phyloP scores from a whole-genome alignment of 2,329 filamentous ascomycete genomes.

The Sporothrix brunneoviolacea region DNA sequence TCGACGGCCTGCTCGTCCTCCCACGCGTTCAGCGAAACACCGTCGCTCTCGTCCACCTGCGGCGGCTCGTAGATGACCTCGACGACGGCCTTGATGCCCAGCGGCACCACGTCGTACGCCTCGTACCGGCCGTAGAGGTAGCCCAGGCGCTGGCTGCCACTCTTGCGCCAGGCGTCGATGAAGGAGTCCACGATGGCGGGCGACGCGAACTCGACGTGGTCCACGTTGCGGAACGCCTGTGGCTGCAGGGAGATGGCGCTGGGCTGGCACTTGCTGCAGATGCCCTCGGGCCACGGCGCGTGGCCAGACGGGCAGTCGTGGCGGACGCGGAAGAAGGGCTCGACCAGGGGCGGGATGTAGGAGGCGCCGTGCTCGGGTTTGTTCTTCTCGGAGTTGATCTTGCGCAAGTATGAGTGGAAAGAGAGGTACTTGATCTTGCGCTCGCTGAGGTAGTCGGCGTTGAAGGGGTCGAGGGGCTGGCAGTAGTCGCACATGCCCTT shows the following conservation, averaged over 20 bases:
- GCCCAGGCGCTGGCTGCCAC: conserved; percentile 75
- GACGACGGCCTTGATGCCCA: conserved; percentile 91
- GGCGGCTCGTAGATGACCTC: conserved; percentile 97
- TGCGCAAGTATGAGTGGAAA: conserved; percentile 89
- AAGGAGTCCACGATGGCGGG: conserved; percentile 81
- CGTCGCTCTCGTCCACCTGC: conserved; percentile 82
- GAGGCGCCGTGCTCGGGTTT: conserved; percentile 90
- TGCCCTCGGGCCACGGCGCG: conserved; percentile 88
- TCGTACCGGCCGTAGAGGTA: conserved; percentile 87
- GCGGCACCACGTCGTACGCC: conserved; percentile 85
- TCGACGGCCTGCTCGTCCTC: conserved; percentile 77
- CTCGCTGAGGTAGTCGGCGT: conserved; percentile 78
- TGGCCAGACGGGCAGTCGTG: conserved; percentile 89
- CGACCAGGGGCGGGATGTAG: conserved; percentile 89
- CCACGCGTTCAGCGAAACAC: conserved; percentile 79
- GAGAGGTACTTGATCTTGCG: conserved; percentile 99
- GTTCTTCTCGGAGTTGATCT: conserved; percentile 93
- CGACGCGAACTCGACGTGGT: conserved; percentile 93
- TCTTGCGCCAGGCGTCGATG: conserved; percentile 84
- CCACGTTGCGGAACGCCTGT: conserved; percentile 92
- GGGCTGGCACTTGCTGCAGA: conserved; percentile 96
- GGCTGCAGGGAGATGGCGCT: conserved; percentile 93
- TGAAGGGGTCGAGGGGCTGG: conserved; percentile 92
- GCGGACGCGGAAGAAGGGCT: conserved; percentile 87
- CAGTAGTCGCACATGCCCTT: conserved; percentile 99